phyloP scores from a whole-genome alignment of 306 rosid species.

The Dryas alaskensis region DNA sequence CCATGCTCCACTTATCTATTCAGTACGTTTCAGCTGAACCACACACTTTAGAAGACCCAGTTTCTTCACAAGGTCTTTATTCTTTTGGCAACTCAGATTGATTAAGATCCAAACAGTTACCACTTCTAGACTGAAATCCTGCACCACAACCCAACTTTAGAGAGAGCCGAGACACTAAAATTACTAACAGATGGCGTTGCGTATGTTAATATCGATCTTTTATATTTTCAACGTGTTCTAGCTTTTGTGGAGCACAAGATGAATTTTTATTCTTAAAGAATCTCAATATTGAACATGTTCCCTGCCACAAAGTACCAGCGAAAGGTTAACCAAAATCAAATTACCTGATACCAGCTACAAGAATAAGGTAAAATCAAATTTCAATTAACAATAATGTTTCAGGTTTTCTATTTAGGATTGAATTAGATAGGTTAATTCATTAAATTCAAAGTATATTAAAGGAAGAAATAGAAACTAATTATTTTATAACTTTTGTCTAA shows the following conservation, averaged over 20 bases:
- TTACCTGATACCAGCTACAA: not conserved
- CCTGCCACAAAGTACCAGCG: conserved; percentile 40
- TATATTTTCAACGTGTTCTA: conserved; percentile 37
- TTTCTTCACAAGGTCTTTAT: conserved; percentile 26
- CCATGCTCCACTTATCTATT: conserved; percentile 56
- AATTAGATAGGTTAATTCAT: too few relatives aligned
- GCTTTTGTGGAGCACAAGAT: conserved; percentile 42
- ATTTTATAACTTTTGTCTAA: too few relatives aligned
- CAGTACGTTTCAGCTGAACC: conserved; percentile 18
- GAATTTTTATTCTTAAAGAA: conserved; percentile 50
- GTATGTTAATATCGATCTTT: conserved; percentile 33
- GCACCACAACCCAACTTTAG: conserved; percentile 14
- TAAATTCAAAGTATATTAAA: too few relatives aligned
- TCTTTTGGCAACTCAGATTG: conserved; percentile 28
- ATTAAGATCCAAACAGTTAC: conserved; percentile 22
- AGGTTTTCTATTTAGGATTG: too few relatives aligned
- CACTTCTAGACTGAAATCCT: conserved; percentile 32
- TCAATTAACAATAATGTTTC: too few relatives aligned
- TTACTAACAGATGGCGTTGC: conserved; percentile 38
- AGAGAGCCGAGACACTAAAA: not conserved
- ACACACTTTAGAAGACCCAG: conserved; percentile 17
- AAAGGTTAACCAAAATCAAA: not conserved
- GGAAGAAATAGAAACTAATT: too few relatives aligned
- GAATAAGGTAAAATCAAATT: too few relatives aligned
- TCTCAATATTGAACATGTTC: conserved; percentile 56